Evolutionary conservation across 2,329 filamentous ascomycete species (phyloP).

Genomic region (Dothistroma pini): DNA sequence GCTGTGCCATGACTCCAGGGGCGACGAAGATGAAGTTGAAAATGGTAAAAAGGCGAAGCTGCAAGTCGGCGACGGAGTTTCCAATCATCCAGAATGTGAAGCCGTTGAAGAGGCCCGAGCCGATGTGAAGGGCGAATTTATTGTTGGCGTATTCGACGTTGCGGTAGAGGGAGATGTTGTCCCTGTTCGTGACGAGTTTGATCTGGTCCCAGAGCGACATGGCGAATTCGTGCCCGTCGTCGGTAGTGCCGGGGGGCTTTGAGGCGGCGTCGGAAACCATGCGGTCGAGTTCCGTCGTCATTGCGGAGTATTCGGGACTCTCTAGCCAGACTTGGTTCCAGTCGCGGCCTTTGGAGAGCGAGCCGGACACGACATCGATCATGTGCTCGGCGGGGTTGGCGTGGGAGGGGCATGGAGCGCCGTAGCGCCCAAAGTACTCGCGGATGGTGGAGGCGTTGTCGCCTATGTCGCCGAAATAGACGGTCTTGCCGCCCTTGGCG

Average conservation of each 20-base stretch:
- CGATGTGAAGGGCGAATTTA: constrained; percentile 57
- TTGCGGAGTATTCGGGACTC: constrained; percentile 37
- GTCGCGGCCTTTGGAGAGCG: constrained; percentile 40
- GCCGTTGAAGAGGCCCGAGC: constrained; percentile 47
- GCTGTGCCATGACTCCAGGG: constrained; percentile 52
- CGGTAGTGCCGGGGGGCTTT: constrained; percentile 35
- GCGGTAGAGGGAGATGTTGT: constrained; percentile 59
- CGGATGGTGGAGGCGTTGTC: constrained; percentile 41
- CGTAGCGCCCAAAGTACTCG: constrained; percentile 53
- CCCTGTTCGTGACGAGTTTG: constrained; percentile 42
- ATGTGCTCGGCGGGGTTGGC: constrained; percentile 55
- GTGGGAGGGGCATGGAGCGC: constrained; percentile 49
- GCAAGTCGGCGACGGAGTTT: constrained; percentile 36
- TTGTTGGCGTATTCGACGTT: constrained; percentile 65
- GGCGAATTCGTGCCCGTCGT: constrained; percentile 45
- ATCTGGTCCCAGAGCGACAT: constrained; percentile 43
- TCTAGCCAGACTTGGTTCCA: constrained; percentile 47
- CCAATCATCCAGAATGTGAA: constrained; percentile 49
- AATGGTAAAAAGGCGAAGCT: constrained; percentile 33
- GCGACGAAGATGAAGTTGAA: constrained; percentile 38
- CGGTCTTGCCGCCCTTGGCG: constrained; percentile 61
- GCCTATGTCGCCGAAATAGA: constrained; percentile 61
- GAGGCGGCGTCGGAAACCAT: constrained; percentile 38
- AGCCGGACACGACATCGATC: constrained; percentile 47
- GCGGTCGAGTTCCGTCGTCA: constrained; percentile 41